Evolutionary conservation across 78 protist species (phyloP).

Genomic region (Dictyostelium purpureum): DNA sequence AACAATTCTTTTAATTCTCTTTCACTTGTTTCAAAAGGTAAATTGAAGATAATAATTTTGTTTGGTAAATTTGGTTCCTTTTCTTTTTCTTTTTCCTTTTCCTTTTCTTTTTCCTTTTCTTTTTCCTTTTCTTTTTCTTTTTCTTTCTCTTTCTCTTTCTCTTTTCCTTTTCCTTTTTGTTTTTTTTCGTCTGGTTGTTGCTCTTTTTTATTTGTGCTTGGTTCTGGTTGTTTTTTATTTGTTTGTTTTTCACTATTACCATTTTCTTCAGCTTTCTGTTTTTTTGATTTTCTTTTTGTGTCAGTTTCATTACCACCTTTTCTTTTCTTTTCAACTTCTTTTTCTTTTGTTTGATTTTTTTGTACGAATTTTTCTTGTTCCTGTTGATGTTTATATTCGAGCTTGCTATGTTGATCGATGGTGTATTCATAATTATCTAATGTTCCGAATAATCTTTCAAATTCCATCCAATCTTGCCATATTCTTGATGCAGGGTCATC

Average conservation of each 20-base stretch:
- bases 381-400: background rate
- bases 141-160: background rate
- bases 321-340: background rate
- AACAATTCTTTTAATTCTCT: background rate
- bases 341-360: background rate
- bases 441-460: slow-evolving; percentile 38
- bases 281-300: background rate
- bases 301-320: background rate
- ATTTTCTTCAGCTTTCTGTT: background rate
- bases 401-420: background rate
- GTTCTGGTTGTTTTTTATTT: background rate
- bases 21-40: slow-evolving; percentile 7
- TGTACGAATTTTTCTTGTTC: slow-evolving; percentile 10
- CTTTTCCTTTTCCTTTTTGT: background rate
- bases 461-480: slow-evolving; percentile 48
- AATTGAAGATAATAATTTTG: slow-evolving; percentile 1
- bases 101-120: no score
- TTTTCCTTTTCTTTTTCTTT: slow-evolving; percentile 34
- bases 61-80: background rate
- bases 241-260: background rate
- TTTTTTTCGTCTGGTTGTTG: background rate
- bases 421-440: background rate
- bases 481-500: background rate
- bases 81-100: background rate
- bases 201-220: background rate